Conservation (phyloP, 257 asterid species). For the Solanum piurae region DNA sequence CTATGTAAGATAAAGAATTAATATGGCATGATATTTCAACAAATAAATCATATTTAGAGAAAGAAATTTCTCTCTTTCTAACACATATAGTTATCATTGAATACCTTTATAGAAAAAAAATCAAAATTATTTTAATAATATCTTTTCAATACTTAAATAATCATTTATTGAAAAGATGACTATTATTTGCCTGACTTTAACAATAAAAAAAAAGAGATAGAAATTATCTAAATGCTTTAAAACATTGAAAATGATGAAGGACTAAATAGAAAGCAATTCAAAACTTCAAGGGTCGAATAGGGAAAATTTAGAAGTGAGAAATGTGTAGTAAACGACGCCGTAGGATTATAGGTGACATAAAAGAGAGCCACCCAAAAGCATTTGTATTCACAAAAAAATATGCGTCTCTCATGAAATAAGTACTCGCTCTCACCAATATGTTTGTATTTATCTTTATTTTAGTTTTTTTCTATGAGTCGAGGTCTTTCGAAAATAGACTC, state of each 20-base stretch:
- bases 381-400: constrained; percentile 35
- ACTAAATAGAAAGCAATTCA: background rate
- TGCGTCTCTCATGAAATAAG: constrained; percentile 16
- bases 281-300: background rate
- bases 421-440: constrained; percentile 23
- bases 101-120: background rate
- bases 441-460: background rate
- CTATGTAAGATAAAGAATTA: background rate
- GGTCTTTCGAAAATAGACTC: background rate
- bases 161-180: no score
- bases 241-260: background rate
- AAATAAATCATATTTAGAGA: background rate
- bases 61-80: background rate
- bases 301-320: background rate
- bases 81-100: background rate
- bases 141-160: background rate
- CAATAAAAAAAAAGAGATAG: background rate
- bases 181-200: background rate
- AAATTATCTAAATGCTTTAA: background rate
- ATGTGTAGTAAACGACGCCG: background rate
- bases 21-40: background rate
- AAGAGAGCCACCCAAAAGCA: constrained; percentile 32
- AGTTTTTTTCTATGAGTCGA: background rate
- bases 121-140: background rate
- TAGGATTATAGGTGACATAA: constrained; percentile 13